A percentile compares a stretch with the other conserved stretches of the same genome.
phyloP scores from a whole-genome alignment of 2,329 filamentous ascomycete genomes.

The Neophaeococcomyces aloes region DNA sequence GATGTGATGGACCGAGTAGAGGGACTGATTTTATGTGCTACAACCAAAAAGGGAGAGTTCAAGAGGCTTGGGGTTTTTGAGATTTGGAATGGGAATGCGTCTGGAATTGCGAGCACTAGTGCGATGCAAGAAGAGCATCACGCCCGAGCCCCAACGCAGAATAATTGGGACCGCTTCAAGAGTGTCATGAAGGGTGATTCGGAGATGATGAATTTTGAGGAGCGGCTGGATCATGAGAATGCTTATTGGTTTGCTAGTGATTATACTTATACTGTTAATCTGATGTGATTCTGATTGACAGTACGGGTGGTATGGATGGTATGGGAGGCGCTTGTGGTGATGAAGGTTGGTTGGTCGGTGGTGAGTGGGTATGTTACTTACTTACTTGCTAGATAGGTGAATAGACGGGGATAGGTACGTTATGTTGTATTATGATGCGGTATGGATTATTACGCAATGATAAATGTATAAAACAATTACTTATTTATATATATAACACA shows the following conservation, averaged over 20 bases:
- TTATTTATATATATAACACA: no score
- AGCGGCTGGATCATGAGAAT: constrained; percentile 20
- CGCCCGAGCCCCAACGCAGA: constrained; percentile 9
- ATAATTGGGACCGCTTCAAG: constrained; percentile 21
- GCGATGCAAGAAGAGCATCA: no score
- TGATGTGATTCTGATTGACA: no score
- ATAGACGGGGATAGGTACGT: no score
- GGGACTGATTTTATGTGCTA: constrained; percentile 20
- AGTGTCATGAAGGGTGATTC: constrained; percentile 21
- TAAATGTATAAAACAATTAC: no score
- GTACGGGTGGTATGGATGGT: no score
- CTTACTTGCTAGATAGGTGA: no score
- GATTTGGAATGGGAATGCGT: constrained; percentile 9
- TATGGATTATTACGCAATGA: no score
- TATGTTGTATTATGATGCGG: no score
- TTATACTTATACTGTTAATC: constrained; percentile 22
- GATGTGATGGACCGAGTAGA: constrained; percentile 21
- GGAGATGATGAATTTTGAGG: constrained; percentile 21
- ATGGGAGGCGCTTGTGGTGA: no score
- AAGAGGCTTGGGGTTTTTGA: constrained; percentile 19
- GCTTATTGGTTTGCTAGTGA: constrained; percentile 22
- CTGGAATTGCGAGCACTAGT: not conserved
- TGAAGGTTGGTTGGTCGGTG: no score
- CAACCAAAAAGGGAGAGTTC: constrained; percentile 22
- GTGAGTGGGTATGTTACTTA: no score